Percentiles rank a stretch among this genome's conserved stretches.
Conservation (phyloP, 371 early-diverging fungal species). For the Mucor plumbeus region DNA sequence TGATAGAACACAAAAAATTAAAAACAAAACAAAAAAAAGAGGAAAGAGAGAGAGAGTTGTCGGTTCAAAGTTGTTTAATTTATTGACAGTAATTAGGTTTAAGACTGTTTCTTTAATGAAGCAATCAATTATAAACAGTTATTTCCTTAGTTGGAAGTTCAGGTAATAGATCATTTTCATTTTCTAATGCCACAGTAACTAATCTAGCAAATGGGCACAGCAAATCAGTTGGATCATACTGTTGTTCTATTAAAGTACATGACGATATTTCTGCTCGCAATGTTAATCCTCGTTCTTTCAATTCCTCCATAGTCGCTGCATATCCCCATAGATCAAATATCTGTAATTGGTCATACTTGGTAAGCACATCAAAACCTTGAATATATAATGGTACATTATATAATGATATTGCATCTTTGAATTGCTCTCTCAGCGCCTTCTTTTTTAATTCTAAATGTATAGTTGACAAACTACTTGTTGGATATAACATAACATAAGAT, state of each 20-base stretch:
- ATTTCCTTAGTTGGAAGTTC: conserved; percentile 39
- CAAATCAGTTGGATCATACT: conserved; percentile 51
- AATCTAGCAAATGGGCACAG: conserved; percentile 49
- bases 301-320: conserved; percentile 30
- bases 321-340: conserved; percentile 61
- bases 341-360: conserved; percentile 50
- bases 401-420: conserved; percentile 39
- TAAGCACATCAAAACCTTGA: conserved; percentile 33
- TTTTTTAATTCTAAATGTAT: conserved; percentile 57
- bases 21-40: background rate
- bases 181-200: conserved; percentile 35
- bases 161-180: conserved; percentile 38
- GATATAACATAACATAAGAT: conserved; percentile 68
- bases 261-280: conserved; percentile 58
- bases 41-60: no score
- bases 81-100: conserved; percentile 6
- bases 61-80: background rate
- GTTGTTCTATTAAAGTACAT: conserved; percentile 34
- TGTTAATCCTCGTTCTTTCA: conserved; percentile 48
- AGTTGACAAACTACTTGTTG: conserved; percentile 58
- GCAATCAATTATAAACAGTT: conserved; percentile 29
- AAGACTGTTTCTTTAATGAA: background rate
- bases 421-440: conserved; percentile 42
- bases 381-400: conserved; percentile 55
- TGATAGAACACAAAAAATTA: background rate